Evolutionary conservation across 768 basidiomycete genomes (phyloP).

Genomic region (Cubamyces sp.): DNA sequence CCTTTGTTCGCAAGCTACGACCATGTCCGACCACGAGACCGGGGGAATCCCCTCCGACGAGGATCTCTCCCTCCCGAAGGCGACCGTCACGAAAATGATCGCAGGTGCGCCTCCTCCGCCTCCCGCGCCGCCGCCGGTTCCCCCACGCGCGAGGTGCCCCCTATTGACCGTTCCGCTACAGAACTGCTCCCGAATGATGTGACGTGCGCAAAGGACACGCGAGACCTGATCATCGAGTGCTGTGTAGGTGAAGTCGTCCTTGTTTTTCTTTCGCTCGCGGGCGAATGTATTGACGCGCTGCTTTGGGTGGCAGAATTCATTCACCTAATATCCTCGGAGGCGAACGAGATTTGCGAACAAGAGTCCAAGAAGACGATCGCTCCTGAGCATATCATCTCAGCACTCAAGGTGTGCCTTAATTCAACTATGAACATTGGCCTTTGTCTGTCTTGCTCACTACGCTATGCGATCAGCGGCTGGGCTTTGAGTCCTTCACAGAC

Average conservation of each 20-base stretch:
- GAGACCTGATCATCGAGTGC: slow-evolving; percentile 96
- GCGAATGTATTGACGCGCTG: slow-evolving; percentile 9
- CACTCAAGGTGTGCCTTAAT: slow-evolving; percentile 70
- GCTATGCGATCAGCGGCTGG: slow-evolving; percentile 65
- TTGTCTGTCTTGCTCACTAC: neutral
- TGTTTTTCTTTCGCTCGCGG: neutral
- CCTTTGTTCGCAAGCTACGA: slow-evolving; percentile 16
- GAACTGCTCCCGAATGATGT: slow-evolving; percentile 90
- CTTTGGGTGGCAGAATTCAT: slow-evolving; percentile 86
- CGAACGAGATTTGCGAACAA: slow-evolving; percentile 97
- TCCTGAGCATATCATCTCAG: slow-evolving; percentile 93
- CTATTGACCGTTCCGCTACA: slow-evolving; percentile 37
- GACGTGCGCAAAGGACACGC: slow-evolving; percentile 92
- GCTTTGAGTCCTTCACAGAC: slow-evolving; percentile 87
- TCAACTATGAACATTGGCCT: neutral
- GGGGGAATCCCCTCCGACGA: slow-evolving; percentile 77
- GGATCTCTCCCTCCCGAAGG: slow-evolving; percentile 93
- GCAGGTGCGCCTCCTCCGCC: slow-evolving; percentile 60
- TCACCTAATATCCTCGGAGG: slow-evolving; percentile 94
- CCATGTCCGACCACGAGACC: slow-evolving; percentile 90
- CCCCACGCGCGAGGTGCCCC: slow-evolving; percentile 5
- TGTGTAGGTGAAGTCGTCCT: slow-evolving; percentile 88
- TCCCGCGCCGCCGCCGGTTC: slow-evolving; percentile 1
- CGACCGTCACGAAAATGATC: slow-evolving; percentile 97
- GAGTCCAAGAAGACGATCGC: slow-evolving; percentile 99